Evolutionary conservation across 805 yeast species (phyloP), one percentile per base, ranked within the genome.

Genomic region (Lachancea meyersii): DNA sequence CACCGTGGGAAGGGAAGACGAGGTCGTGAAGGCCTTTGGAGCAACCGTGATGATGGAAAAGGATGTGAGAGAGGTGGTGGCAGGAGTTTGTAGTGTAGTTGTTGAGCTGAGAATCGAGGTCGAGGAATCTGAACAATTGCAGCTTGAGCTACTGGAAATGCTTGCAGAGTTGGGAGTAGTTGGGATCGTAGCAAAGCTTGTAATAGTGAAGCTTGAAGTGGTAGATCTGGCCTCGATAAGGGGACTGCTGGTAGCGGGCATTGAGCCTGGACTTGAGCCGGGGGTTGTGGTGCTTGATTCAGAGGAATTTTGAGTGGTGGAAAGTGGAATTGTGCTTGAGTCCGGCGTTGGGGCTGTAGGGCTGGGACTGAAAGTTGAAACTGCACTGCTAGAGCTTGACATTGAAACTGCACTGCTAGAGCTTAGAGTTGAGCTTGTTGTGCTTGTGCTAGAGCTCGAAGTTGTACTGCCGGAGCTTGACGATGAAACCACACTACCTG

Each of bases 11-110:
- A n/a, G 7, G 10, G 23, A 5, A 3, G 32, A 26, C 14, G 40
- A 27, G 10, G 32, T 9, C 5, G 31, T 17, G 24, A 26, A 36
- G 11, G 31, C 14, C 13, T 5, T 36, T 11, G 40, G 32, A 36
- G 40, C 40, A 18, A 17, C 24, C 9, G 32, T 16, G 6, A 32
- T 24, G 40, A 36, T 26, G 14, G 32, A 36, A 3, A 22, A 36
- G 16, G 19, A 14, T 13, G 27, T 23, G 5, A 28, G 9, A 17
- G 10, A 10, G 35, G 10, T 17, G 32, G 7, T 28, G 9, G 32
- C n/a, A 9, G 9, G 9, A 28, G 17, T 14, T 14, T 9, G 7
- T 6, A 14, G 9, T 14, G 32, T 28, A 28, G 32, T 6, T 9
- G 17, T 9, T 6, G 32, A n/a, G 14, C 14, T 14, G 6, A 28